These are phyloP conservation scores for Scutellaria barbata DNA, from an alignment of 257 asterid species.

Conservation along the genomic window DNA sequence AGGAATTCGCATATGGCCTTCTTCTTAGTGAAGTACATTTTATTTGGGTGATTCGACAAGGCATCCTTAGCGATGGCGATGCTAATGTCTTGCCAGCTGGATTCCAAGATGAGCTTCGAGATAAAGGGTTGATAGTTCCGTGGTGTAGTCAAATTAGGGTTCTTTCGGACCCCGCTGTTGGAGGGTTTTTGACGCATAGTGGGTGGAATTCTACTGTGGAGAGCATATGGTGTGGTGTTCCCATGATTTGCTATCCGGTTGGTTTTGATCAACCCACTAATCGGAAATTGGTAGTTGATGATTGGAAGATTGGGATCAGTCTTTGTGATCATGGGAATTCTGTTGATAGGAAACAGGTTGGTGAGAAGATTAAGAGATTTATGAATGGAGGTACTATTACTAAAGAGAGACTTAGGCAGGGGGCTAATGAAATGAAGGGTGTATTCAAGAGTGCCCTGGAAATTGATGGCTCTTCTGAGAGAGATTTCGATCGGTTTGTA, in stretches of 20 bases:
- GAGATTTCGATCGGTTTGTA: background rate
- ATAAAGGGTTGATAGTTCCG: slow-evolving; percentile 45
- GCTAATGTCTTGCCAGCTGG: slow-evolving; percentile 40
- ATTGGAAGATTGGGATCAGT: slow-evolving; percentile 45
- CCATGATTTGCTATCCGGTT: slow-evolving; percentile 44
- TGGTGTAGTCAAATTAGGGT: slow-evolving; percentile 54
- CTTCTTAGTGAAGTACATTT: slow-evolving; percentile 56
- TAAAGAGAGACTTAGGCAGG: slow-evolving; percentile 28
- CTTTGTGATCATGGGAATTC: slow-evolving; percentile 44
- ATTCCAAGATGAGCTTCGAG: slow-evolving; percentile 28
- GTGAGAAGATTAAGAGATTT: slow-evolving; percentile 39
- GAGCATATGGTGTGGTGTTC: slow-evolving; percentile 50
- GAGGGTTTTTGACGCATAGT: slow-evolving; percentile 54
- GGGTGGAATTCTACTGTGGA: slow-evolving; percentile 59
- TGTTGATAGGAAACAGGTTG: slow-evolving; percentile 39
- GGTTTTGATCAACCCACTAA: slow-evolving; percentile 31
- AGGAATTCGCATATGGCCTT: slow-evolving; percentile 60
- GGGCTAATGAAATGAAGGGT: background rate
- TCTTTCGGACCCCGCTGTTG: slow-evolving; percentile 40
- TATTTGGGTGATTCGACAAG: slow-evolving; percentile 68
- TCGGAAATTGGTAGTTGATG: slow-evolving; percentile 21
- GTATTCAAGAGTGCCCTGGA: background rate
- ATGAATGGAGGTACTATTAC: slow-evolving; percentile 34
- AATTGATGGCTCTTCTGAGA: background rate
- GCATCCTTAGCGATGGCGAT: slow-evolving; percentile 40